Conservation (phyloP, 148 eudicot species). For the Tetragonia tetragonoides region DNA sequence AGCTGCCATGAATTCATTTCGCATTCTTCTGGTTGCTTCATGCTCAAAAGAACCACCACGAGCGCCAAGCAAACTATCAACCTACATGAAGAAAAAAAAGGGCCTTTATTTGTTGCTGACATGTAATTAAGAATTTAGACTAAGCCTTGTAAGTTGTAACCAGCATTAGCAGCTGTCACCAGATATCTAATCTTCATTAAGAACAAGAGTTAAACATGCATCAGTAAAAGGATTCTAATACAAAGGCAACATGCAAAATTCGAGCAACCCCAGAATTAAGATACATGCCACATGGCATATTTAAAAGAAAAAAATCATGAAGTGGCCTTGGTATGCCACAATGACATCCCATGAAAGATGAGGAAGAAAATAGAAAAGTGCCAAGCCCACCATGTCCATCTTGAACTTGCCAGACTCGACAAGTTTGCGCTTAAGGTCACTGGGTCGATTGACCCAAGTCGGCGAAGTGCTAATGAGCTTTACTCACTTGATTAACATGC, state of each 20-base stretch:
- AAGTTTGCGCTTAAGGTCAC: no score
- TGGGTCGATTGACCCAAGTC: no score
- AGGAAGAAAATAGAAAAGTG: neutral
- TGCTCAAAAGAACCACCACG: slow-evolving; percentile 98
- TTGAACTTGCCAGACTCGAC: neutral
- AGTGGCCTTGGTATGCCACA: neutral
- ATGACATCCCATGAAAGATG: neutral
- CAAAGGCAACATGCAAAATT: neutral
- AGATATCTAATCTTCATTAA: neutral
- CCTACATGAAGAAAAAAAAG: slow-evolving; percentile 38
- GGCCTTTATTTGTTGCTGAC: neutral
- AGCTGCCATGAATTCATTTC: slow-evolving; percentile 99
- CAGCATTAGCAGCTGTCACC: no score
- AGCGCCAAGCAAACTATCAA: slow-evolving; percentile 99
- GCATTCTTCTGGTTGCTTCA: slow-evolving; percentile 98
- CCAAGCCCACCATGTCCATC: neutral
- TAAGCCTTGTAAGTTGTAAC: neutral
- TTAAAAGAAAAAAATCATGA: neutral
- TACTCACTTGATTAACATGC: no score
- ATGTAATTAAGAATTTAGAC: neutral
- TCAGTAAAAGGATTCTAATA: neutral
- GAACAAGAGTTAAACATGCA: no score
- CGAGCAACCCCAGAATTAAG: neutral
- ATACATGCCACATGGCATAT: neutral
- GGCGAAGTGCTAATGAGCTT: no score